phyloP scores from a whole-genome alignment of 2,329 filamentous ascomycete genomes.

The Aspergillus proliferans region DNA sequence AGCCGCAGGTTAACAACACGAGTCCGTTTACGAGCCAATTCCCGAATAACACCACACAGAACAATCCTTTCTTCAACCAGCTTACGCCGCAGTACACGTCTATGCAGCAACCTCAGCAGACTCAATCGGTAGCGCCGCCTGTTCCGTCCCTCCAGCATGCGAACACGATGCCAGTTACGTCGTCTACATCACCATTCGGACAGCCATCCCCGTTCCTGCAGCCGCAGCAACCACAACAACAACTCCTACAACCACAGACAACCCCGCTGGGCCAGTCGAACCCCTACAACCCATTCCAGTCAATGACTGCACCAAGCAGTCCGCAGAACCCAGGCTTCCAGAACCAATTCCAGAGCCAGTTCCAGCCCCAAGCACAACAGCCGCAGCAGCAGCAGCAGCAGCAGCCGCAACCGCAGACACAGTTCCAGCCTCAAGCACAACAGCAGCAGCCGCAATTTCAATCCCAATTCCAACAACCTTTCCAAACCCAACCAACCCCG shows the following conservation, averaged over 20 bases:
- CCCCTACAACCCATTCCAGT: conserved; percentile 30
- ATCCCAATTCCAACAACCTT: conserved; percentile 6
- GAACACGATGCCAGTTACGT: conserved; percentile 34
- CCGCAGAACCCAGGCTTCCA: conserved; percentile 21
- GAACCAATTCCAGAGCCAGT: conserved; percentile 15
- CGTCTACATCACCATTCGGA: conserved; percentile 26
- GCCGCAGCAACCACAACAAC: conserved; percentile 18
- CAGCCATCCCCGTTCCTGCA: conserved; percentile 21
- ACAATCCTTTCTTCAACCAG: conserved; percentile 34
- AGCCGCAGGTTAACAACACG: conserved; percentile 17
- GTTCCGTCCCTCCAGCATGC: conserved; percentile 23
- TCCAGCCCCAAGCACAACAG: conserved; percentile 13
- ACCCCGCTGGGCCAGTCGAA: conserved; percentile 6
- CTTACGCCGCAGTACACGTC: conserved; percentile 16
- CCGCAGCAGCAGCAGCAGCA: conserved; percentile 10
- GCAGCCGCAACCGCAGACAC: background rate
- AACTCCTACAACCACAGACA: conserved; percentile 12
- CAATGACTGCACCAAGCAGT: conserved; percentile 19
- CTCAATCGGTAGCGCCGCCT: conserved; percentile 7
- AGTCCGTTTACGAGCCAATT: conserved; percentile 17
- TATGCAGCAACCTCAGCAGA: conserved; percentile 15
- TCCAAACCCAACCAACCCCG: conserved; percentile 8
- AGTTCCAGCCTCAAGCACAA: conserved; percentile 1
- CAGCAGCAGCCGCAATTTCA: conserved; percentile 3
- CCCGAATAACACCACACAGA: conserved; percentile 19